These are phyloP conservation scores for Entomortierella lignicola DNA, from an alignment of 192 early-diverging fungal genomes.

Conservation along the genomic window DNA sequence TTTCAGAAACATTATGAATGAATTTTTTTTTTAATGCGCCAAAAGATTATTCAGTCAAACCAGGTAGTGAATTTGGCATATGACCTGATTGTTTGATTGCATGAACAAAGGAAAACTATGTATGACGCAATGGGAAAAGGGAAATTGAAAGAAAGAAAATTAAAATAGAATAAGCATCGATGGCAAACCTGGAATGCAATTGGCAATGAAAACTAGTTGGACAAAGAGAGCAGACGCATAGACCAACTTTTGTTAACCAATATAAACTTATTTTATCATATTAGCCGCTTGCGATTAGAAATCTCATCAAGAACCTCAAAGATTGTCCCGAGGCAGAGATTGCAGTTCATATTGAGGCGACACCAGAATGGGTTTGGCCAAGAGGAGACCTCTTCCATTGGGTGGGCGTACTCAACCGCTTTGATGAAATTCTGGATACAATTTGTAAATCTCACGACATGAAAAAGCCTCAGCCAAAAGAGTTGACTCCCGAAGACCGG, in stretches of 20 bases:
- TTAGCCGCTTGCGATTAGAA: conserved; percentile 68
- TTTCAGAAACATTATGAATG: too few species aligned
- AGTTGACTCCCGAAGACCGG: conserved; percentile 68
- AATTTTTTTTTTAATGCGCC: background rate
- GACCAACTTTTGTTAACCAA: too few species aligned
- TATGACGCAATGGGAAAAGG: too few species aligned
- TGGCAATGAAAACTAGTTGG: too few species aligned
- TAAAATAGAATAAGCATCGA: too few species aligned
- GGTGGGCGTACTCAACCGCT: conserved; percentile 93
- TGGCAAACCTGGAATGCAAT: too few species aligned
- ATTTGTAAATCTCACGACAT: conserved; percentile 74
- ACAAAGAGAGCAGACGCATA: too few species aligned
- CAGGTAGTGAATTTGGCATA: background rate
- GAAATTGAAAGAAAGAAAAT: too few species aligned
- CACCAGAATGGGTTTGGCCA: conserved; percentile 79
- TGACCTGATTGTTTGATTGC: background rate
- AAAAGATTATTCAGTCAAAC: background rate
- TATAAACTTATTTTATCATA: too few species aligned
- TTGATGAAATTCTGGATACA: conserved; percentile 83
- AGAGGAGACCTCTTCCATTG: conserved; percentile 97
- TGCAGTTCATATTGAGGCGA: conserved; percentile 58
- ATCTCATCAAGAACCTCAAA: conserved; percentile 61
- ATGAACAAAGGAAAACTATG: background rate
- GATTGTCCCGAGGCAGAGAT: conserved; percentile 68
- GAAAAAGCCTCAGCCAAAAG: conserved; percentile 69